Conservation (phyloP, 345 rosid species). For the Citrus medica region DNA sequence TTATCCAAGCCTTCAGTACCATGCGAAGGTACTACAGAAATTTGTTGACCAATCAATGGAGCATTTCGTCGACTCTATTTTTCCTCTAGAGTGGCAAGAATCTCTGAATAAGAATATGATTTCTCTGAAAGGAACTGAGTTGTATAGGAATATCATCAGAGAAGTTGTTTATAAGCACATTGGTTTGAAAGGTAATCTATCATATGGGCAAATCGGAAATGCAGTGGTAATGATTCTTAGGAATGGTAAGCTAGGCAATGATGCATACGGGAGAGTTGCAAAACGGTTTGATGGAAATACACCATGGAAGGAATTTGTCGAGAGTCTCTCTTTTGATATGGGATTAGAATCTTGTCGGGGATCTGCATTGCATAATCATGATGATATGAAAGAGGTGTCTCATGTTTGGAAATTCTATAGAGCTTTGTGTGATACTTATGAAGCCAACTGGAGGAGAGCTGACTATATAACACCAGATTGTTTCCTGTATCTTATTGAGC, state of each 20-base stretch:
- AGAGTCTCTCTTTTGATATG: not conserved
- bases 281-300: too few relatives aligned
- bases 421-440: slow-evolving; percentile 34
- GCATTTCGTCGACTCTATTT: slow-evolving; percentile 19
- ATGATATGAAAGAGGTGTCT: not conserved
- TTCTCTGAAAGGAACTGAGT: slow-evolving; percentile 29
- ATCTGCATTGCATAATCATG: not conserved
- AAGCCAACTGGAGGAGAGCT: slow-evolving; percentile 26
- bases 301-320: slow-evolving; percentile 35
- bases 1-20: not conserved
- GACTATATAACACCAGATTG: slow-evolving; percentile 42
- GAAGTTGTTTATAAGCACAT: slow-evolving; percentile 14
- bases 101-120: slow-evolving; percentile 27
- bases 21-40: not conserved
- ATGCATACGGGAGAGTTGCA: slow-evolving; percentile 5
- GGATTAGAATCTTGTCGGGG: not conserved
- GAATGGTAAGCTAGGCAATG: slow-evolving; percentile 14
- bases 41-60: slow-evolving; percentile 14
- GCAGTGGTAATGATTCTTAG: slow-evolving; percentile 38
- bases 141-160: slow-evolving; percentile 15
- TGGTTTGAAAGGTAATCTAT: slow-evolving; percentile 2
- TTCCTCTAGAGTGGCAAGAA: slow-evolving; percentile 36
- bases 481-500: slow-evolving; percentile 46
- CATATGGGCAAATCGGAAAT: slow-evolving; percentile 39
- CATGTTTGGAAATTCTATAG: slow-evolving; percentile 18